phyloP scores from a whole-genome alignment of 306 rosid genomes.

The Abrus pulchellus region DNA sequence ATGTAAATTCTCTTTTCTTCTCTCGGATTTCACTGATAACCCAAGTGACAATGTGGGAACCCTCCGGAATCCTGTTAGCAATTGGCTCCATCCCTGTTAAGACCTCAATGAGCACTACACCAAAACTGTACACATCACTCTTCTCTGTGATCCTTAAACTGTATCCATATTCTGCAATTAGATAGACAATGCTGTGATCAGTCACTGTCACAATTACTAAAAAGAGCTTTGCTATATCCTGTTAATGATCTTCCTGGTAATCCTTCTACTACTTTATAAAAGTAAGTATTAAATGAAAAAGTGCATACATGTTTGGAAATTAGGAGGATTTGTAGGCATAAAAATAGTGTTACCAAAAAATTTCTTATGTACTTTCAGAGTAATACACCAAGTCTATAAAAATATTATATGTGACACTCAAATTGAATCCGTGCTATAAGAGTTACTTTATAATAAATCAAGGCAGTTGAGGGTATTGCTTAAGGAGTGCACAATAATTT shows the following conservation, averaged over 20 bases:
- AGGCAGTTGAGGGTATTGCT: not conserved
- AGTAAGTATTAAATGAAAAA: too few species aligned
- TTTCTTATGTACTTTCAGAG: not conserved
- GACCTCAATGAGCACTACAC: conserved; percentile 79
- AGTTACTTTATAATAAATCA: not conserved
- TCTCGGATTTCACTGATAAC: conserved; percentile 65
- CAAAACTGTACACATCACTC: conserved; percentile 88
- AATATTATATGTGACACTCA: not conserved
- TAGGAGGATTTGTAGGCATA: too few species aligned
- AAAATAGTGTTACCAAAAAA: too few species aligned
- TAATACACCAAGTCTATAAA: not conserved
- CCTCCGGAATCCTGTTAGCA: conserved; percentile 71
- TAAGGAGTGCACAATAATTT: not conserved
- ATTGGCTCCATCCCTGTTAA: conserved; percentile 78
- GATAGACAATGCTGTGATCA: conserved; percentile 24
- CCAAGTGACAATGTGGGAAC: conserved; percentile 76
- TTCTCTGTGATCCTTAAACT: conserved; percentile 84
- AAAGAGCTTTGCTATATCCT: not conserved
- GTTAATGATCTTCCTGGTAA: too few species aligned
- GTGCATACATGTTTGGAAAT: too few species aligned
- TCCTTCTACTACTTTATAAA: too few species aligned
- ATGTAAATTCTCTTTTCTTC: conserved; percentile 54
- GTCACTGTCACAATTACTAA: conserved; percentile 3
- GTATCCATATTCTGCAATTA: conserved; percentile 81
- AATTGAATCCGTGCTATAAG: not conserved